phyloP scores from a whole-genome alignment of 1,284 basidiomycete species.

The Phaffia rhodozyma region DNA sequence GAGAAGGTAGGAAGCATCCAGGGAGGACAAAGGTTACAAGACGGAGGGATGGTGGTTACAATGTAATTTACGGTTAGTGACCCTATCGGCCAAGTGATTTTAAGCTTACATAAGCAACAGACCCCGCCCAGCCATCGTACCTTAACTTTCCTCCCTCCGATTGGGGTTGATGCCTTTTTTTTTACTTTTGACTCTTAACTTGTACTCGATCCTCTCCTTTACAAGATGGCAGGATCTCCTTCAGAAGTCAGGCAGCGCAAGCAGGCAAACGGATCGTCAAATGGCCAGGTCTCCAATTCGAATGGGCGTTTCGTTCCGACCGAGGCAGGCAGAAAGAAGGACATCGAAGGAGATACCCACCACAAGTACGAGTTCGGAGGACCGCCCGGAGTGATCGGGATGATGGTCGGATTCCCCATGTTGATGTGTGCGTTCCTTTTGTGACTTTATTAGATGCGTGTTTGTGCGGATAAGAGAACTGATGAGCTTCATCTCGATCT shows the following conservation, averaged over 20 bases:
- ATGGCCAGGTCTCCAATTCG: neutral
- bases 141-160: neutral
- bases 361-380: constrained; percentile 85
- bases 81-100: too few relatives aligned
- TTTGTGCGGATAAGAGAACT: neutral
- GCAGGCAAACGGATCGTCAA: neutral
- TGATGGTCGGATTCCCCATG: constrained; percentile 84
- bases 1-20: too few relatives aligned
- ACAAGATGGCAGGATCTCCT: neutral
- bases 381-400: constrained; percentile 75
- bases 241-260: neutral
- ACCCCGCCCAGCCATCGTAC: neutral
- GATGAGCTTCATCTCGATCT: neutral
- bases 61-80: too few relatives aligned
- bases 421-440: constrained; percentile 34
- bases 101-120: too few relatives aligned
- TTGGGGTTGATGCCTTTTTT: neutral
- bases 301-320: neutral
- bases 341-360: constrained; percentile 11
- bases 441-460: neutral
- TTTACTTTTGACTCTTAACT: neutral
- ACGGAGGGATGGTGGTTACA: too few relatives aligned
- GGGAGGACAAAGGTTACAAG: too few relatives aligned
- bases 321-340: neutral
- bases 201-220: neutral